Percentiles rank a stretch among this genome's conserved stretches.
phyloP scores from a whole-genome alignment of 2,329 filamentous ascomycete genomes.

The Niveomyces coronatus region DNA sequence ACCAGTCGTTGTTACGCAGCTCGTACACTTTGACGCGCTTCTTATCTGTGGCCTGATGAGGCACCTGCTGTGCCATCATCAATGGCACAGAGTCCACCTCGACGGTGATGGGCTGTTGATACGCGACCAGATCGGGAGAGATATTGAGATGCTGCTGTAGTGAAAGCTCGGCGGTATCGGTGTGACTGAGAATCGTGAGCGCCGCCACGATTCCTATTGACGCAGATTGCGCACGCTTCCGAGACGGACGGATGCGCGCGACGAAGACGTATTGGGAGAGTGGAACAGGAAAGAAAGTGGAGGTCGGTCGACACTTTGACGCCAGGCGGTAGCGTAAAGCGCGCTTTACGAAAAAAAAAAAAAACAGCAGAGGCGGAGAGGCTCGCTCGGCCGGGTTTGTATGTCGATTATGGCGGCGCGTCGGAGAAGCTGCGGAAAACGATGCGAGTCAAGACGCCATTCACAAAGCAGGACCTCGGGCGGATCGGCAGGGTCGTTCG shows the following conservation, averaged over 20 bases:
- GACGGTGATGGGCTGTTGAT: constrained; percentile 32
- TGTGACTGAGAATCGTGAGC: constrained; percentile 43
- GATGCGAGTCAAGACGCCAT: too few species aligned
- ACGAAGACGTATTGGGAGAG: background rate
- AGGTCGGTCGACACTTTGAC: background rate
- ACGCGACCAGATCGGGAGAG: constrained; percentile 40
- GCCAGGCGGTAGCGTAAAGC: background rate
- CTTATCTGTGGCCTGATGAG: constrained; percentile 56
- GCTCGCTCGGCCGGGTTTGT: too few species aligned
- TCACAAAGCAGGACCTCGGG: too few species aligned
- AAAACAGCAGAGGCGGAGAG: too few species aligned
- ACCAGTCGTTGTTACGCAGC: constrained; percentile 98
- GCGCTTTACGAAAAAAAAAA: background rate
- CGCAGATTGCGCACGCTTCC: constrained; percentile 8
- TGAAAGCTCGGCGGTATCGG: constrained; percentile 43
- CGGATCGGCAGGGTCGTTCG: too few species aligned
- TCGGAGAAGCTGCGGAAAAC: too few species aligned
- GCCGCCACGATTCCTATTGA: constrained; percentile 41
- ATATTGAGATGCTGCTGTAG: constrained; percentile 51
- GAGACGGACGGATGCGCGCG: constrained; percentile 5
- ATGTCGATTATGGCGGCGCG: too few species aligned
- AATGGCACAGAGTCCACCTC: constrained; percentile 49
- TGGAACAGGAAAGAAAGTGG: background rate
- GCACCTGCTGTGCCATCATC: constrained; percentile 64
- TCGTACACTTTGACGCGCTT: constrained; percentile 97